Base-by-base conservation (phyloP, 345 rosid species). In the Moricandia moricandioides region DNA sequence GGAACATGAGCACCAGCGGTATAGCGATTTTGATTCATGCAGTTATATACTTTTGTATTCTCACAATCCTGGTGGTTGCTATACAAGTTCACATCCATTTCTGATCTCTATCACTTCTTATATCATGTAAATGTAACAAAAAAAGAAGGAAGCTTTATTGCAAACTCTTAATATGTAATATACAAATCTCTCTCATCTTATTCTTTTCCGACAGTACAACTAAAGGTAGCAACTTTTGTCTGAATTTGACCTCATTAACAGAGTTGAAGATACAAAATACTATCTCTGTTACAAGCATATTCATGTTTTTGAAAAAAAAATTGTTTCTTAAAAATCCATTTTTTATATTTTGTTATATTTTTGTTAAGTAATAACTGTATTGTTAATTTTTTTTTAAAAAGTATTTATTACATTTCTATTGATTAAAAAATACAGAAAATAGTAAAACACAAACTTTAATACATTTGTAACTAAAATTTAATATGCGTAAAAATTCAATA, bases 1-100 rank as follows among this genome's bases (percentile, higher is more conserved):
- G 97, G n/a, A 94, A 92, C 87, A 88, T 92, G 97, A 74, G 71
- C 16, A 94, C 97, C 2, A 91, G 99, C 57, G 97, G 97, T 73
- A 92, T 92, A 10, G 82, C 99, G 0, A 92, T 95, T 37, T 85
- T 95, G 52, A 66, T 90, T 70, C 97, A 95, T 58, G 99, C 99
- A n/a, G 26, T 95, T 37, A 83, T 90, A 49, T 95, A 82, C 78
- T 89, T 95, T 14, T 89, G 97, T 73, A 84, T 95, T 43, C 43
- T 86, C 75, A 92, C 97, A 18, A 88, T 95, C 85, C 84, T 95
- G 82, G 75, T 88, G 51, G 51, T 95, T 24, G 97, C 99, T 30
- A 65, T 95, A 54, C 79, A 76, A 65, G 30, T 80, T 29, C 83
- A 80, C 76, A 80, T 80, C 57, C 83, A 79, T 78, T 72, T 78